Conservation (phyloP, 2,329 filamentous ascomycete genomes). For the Hypoxylon sp. region DNA sequence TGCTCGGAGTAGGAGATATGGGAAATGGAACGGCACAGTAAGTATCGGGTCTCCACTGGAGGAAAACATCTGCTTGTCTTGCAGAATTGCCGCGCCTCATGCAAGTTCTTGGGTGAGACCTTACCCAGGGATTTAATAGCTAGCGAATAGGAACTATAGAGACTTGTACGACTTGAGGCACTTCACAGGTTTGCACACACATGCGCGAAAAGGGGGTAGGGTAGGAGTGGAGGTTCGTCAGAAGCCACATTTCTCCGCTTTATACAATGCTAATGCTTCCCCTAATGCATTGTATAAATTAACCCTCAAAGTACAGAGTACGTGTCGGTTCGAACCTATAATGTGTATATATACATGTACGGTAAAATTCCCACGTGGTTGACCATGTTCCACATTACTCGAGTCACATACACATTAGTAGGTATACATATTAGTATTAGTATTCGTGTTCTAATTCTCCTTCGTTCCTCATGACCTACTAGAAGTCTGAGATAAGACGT, state of each 20-base stretch:
- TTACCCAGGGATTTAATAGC: constrained; percentile 33
- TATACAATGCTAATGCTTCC: constrained; percentile 41
- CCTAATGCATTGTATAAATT: constrained; percentile 30
- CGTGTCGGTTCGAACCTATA: constrained; percentile 24
- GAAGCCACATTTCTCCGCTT: constrained; percentile 43
- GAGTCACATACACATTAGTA: constrained; percentile 8
- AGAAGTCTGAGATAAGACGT: constrained; percentile 21
- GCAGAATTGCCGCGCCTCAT: constrained; percentile 41
- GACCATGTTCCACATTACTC: constrained; percentile 38
- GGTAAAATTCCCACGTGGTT: constrained; percentile 41
- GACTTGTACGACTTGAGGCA: constrained; percentile 35
- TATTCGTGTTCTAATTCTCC: constrained; percentile 12
- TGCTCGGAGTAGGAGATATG: constrained; percentile 18
- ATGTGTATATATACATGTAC: constrained; percentile 13
- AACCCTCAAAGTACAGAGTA: constrained; percentile 15
- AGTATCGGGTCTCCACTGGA: constrained; percentile 34
- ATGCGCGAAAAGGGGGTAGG: constrained; percentile 11
- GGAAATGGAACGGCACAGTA: constrained; percentile 27
- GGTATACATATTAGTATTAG: too few relatives aligned
- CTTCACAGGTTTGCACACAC: constrained; percentile 23
- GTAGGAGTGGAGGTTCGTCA: constrained; percentile 29
- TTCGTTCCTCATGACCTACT: constrained; percentile 10
- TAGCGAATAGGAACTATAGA: constrained; percentile 40
- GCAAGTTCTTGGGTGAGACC: constrained; percentile 42
- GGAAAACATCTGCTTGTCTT: constrained; percentile 32